Evolutionary conservation across 106 monocot genomes (phyloP).

Genomic region (Triglochin maritima): DNA sequence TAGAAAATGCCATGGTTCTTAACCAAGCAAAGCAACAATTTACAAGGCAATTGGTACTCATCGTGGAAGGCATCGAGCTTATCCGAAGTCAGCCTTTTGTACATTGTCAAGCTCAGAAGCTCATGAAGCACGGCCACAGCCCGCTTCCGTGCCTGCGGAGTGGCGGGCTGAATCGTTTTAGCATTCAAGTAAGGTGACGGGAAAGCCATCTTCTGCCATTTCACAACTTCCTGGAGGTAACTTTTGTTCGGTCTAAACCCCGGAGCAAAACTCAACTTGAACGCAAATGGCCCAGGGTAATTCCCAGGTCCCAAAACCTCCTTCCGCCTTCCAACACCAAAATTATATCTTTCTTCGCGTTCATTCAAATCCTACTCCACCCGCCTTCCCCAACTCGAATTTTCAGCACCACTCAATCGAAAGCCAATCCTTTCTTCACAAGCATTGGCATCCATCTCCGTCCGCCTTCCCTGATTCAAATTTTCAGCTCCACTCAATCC

Average conservation of each 20-base stretch:
- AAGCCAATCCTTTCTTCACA: no score
- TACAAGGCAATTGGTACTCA: conserved; percentile 75
- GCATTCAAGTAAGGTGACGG: conserved; percentile 86
- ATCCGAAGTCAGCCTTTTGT: conserved; percentile 63
- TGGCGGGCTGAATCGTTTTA: conserved; percentile 41
- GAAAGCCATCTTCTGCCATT: conserved; percentile 88
- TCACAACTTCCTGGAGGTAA: conserved; percentile 56
- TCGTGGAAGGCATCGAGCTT: conserved; percentile 81
- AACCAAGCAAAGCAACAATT: conserved; percentile 79
- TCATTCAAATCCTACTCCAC: not conserved
- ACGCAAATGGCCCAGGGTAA: conserved; percentile 51
- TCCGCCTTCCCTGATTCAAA: no score
- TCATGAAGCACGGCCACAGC: conserved; percentile 83
- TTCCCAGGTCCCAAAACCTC: conserved; percentile 24
- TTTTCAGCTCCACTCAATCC: no score
- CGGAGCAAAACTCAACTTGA: conserved; percentile 47
- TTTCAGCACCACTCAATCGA: no score
- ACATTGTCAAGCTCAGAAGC: conserved; percentile 69
- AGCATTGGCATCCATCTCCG: no score
- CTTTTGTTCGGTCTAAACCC: conserved; percentile 71
- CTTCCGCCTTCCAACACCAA: not conserved
- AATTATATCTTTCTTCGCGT: conserved; percentile 12
- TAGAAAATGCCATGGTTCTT: conserved; percentile 98
- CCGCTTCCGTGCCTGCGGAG: conserved; percentile 78
- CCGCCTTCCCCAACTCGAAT: no score